Evolutionary conservation across 139 green algal species (phyloP), one percentile per base, ranked within the genome.

Genomic region (Micractinium sp.): DNA sequence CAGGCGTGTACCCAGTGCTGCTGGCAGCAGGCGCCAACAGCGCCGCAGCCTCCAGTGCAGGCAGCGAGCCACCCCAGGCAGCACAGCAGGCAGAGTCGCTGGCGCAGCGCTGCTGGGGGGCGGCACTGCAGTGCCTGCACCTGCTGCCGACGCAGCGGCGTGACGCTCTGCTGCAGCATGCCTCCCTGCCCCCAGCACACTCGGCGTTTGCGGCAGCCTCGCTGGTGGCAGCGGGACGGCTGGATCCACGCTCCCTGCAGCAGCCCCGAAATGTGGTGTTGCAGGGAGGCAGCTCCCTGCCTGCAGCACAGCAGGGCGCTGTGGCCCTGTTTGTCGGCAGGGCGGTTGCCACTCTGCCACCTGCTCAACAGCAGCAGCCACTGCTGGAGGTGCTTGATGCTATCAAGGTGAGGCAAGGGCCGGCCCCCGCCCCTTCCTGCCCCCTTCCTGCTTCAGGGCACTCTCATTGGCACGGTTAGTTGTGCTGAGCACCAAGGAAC

Each of bases 311-410:
- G 41, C 78, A 27, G 41, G 47, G 0, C 31, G 27, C 38, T 20
- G 78, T 31, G 16, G 78, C 47, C 27, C 0, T 67, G 41, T 41
- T 31, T 22, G 9, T 84, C 3, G 78, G 78, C 41, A 47, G 78
- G 1, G 78, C 78, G 18, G 78, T 84, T 29, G 78, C 41, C 31
- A 39, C 29, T 16, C 41, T 84, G 78, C 13, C 78, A 1, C 15
- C 41, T 0, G 67, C 27, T 7, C 2, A 63, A 33, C 85, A 84
- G 78, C 41, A 69, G 41, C 78, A 84, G 47, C 67, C 41, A 41
- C 78, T 84, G 78, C 78, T 84, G 19, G 85, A 75, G 19, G 33
- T 89, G 2, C 53, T 89, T 35, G 74, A 89, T 5, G 81, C 60
- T 0, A 60, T 33, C 56, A 86, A 86, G 81, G 81, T 39, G 33